These are phyloP conservation scores for Prunus kanzakura DNA, from an alignment of 306 rosid species.

Conservation along the genomic window DNA sequence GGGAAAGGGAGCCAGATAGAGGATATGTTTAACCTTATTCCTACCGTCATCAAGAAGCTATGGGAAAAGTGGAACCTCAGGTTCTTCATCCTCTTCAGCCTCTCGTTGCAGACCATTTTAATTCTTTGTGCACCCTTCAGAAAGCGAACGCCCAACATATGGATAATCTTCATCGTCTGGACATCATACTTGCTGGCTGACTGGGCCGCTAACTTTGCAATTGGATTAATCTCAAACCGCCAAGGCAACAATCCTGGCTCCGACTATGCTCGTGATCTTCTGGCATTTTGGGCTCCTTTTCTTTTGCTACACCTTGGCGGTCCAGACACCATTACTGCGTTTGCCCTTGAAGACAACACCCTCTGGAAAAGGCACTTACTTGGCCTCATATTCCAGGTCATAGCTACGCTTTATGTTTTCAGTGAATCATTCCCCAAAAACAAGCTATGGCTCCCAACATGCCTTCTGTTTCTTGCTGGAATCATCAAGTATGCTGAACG, in stretches of 20 bases:
- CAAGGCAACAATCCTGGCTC: neutral
- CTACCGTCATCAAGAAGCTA: conserved; percentile 12
- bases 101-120: conserved; percentile 24
- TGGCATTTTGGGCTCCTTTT: conserved; percentile 52
- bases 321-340: conserved; percentile 52
- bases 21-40: conserved; percentile 18
- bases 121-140: conserved; percentile 30
- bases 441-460: no score
- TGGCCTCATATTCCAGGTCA: conserved; percentile 1
- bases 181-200: conserved; percentile 38
- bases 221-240: conserved; percentile 35
- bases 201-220: conserved; percentile 33
- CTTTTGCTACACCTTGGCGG: conserved; percentile 48
- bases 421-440: no score
- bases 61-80: conserved; percentile 51
- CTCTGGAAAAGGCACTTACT: conserved; percentile 50
- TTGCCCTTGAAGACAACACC: conserved; percentile 44
- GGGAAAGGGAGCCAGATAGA: neutral
- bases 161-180: conserved; percentile 23
- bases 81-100: conserved; percentile 29
- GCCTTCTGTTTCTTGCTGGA: no score
- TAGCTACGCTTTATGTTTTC: no score
- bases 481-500: no score
- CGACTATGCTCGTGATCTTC: neutral
- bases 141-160: conserved; percentile 20